Percentiles rank a stretch among this genome's conserved stretches.
These are phyloP conservation scores for Wickerhamiella infanticola DNA, from an alignment of 1,139 yeast genomes.

Conservation along the genomic window DNA sequence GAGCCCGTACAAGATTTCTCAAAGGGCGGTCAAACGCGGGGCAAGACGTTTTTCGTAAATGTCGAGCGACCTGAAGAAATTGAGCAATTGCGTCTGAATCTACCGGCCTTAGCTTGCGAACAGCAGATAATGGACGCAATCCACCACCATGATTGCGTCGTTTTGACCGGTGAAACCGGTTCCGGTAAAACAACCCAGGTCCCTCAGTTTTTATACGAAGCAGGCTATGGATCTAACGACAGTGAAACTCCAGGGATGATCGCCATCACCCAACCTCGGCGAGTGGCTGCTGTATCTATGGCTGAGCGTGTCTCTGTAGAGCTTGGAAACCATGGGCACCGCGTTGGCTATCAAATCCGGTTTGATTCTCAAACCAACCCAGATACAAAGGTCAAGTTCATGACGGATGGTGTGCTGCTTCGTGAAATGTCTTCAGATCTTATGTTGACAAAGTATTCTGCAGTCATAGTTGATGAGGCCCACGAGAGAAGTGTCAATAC, in stretches of 20 bases:
- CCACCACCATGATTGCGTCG: constrained; percentile 78
- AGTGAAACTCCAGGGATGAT: constrained; percentile 79
- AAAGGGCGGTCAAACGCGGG: constrained; percentile 38
- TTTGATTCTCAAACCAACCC: constrained; percentile 62
- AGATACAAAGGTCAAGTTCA: constrained; percentile 75
- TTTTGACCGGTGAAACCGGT: constrained; percentile 96
- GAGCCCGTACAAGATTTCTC: constrained; percentile 32
- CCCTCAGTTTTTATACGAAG: constrained; percentile 82
- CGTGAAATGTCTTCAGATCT: constrained; percentile 89
- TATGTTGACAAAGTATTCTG: constrained; percentile 63
- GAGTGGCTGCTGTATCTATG: constrained; percentile 98
- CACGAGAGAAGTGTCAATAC: constrained; percentile 95
- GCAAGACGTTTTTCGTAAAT: constrained; percentile 46
- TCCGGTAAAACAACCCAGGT: constrained; percentile 97
- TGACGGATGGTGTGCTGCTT: constrained; percentile 96
- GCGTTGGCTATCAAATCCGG: constrained; percentile 83
- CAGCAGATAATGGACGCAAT: constrained; percentile 92
- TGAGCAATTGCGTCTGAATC: constrained; percentile 47
- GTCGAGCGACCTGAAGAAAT: constrained; percentile 51
- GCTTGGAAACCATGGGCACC: constrained; percentile 58
- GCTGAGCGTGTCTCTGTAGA: constrained; percentile 77
- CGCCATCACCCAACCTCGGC: constrained; percentile 92
- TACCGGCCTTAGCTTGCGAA: constrained; percentile 88
- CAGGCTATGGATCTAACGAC: constrained; percentile 60
- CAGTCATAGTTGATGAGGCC: constrained; percentile 87